phyloP scores from a whole-genome alignment of 2,329 filamentous ascomycete genomes.

The Ciborinia camelliae region DNA sequence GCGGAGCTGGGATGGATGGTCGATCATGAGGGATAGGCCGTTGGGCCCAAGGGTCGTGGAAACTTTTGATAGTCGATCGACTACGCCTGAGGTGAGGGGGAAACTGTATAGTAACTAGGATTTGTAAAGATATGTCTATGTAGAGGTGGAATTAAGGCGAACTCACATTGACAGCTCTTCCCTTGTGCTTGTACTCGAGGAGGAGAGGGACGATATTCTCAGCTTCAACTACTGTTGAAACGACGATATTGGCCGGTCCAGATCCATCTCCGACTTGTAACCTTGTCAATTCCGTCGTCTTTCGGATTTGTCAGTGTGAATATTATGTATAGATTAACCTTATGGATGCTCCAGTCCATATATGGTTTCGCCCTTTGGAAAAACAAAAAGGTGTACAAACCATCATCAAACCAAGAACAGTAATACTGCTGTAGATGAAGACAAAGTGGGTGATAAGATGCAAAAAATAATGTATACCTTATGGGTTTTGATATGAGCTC shows the following conservation, averaged over 20 bases:
- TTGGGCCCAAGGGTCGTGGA: conserved; percentile 53
- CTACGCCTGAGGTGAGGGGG: conserved; percentile 59
- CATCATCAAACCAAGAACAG: background rate
- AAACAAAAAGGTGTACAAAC: background rate
- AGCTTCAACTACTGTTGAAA: conserved; percentile 71
- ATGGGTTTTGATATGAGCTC: conserved; percentile 80
- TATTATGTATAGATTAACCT: conserved; percentile 17
- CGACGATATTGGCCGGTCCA: conserved; percentile 56
- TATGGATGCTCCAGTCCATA: background rate
- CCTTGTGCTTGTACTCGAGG: conserved; percentile 51
- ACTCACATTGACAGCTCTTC: conserved; percentile 57
- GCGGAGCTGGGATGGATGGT: conserved; percentile 61
- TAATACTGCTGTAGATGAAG: background rate
- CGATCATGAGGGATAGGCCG: conserved; percentile 63
- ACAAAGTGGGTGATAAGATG: background rate
- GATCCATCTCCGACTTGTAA: conserved; percentile 62
- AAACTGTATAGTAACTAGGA: conserved; percentile 55
- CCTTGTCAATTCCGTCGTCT: conserved; percentile 64
- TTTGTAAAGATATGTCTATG: conserved; percentile 11
- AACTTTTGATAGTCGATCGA: conserved; percentile 58
- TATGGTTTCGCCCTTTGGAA: background rate
- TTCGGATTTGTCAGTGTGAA: conserved; percentile 21
- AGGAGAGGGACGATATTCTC: conserved; percentile 63
- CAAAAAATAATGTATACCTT: conserved; percentile 52
- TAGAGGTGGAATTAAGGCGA: background rate